Percentiles rank a stretch among this genome's conserved stretches.
These are phyloP conservation scores for Coprinellus micaceus DNA, from an alignment of 768 basidiomycete species.

Conservation along the genomic window DNA sequence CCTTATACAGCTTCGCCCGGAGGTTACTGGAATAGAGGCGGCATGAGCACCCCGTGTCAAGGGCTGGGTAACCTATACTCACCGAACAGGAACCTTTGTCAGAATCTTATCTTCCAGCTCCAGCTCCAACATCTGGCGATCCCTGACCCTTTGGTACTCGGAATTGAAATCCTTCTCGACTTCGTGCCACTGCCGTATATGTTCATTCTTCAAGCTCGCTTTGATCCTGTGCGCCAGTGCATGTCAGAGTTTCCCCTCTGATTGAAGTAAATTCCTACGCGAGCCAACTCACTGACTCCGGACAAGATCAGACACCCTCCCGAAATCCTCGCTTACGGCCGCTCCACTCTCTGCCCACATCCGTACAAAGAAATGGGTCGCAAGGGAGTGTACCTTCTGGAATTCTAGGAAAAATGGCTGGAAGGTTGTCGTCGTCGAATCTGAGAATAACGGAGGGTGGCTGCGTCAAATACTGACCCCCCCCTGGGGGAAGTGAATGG, in stretches of 20 bases:
- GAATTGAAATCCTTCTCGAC: conserved; percentile 77
- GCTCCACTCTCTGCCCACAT: conserved; percentile 92
- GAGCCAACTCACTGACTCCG: conserved; percentile 71
- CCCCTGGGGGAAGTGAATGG: conserved; percentile 3
- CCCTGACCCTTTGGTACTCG: conserved; percentile 83
- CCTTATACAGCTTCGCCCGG: conserved; percentile 80
- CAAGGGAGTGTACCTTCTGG: conserved; percentile 73
- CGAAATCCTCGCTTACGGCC: conserved; percentile 62
- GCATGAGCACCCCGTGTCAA: conserved; percentile 2
- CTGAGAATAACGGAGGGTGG: too few species aligned
- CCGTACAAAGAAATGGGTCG: conserved; percentile 81
- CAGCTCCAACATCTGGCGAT: conserved; percentile 86
- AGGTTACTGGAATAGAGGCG: conserved; percentile 56
- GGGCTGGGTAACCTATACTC: conserved; percentile 4
- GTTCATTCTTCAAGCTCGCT: conserved; percentile 71
- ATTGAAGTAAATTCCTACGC: neutral
- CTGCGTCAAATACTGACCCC: neutral
- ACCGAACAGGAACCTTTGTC: conserved; percentile 85
- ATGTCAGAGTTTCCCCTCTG: conserved; percentile 8
- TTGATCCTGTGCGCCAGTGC: conserved; percentile 56
- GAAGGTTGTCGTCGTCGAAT: conserved; percentile 77
- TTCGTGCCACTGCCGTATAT: conserved; percentile 73
- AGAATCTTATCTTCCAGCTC: conserved; percentile 86
- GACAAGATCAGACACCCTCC: conserved; percentile 71
- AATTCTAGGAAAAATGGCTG: conserved; percentile 89